Conservation (phyloP, 768 basidiomycete species). For the Mycena sanguinolenta region DNA sequence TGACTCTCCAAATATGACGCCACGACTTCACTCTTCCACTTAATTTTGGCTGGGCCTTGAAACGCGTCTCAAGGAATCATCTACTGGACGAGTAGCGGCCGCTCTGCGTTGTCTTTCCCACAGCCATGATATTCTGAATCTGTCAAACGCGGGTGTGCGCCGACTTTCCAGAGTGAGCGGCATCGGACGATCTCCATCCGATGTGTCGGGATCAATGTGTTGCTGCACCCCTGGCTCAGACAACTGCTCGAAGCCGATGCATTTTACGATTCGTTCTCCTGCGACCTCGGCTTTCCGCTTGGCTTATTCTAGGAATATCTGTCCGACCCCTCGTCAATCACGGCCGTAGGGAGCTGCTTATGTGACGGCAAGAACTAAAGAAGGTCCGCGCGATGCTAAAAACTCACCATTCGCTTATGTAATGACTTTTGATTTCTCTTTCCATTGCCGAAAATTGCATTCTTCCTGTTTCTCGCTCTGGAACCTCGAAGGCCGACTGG, state of each 20-base stretch:
- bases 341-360: not conserved
- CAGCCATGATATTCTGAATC: no score
- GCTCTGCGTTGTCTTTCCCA: no score
- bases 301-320: not conserved
- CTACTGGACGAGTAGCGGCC: no score
- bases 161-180: not conserved
- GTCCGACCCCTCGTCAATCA: not conserved
- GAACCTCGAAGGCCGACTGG: not conserved
- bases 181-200: not conserved
- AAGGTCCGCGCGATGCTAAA: not conserved
- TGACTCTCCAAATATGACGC: no score
- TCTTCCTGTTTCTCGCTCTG: constrained; percentile 5
- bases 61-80: no score
- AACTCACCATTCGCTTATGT: not conserved
- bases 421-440: not conserved
- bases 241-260: not conserved
- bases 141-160: not conserved
- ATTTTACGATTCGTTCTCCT: no score
- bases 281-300: no score
- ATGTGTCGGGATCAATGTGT: not conserved
- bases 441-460: not conserved
- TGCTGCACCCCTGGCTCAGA: not conserved
- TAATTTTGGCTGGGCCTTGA: no score
- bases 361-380: not conserved
- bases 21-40: no score